Evolutionary conservation across 2,329 filamentous ascomycete species (phyloP).

Genomic region (Colletotrichum falcatum): DNA sequence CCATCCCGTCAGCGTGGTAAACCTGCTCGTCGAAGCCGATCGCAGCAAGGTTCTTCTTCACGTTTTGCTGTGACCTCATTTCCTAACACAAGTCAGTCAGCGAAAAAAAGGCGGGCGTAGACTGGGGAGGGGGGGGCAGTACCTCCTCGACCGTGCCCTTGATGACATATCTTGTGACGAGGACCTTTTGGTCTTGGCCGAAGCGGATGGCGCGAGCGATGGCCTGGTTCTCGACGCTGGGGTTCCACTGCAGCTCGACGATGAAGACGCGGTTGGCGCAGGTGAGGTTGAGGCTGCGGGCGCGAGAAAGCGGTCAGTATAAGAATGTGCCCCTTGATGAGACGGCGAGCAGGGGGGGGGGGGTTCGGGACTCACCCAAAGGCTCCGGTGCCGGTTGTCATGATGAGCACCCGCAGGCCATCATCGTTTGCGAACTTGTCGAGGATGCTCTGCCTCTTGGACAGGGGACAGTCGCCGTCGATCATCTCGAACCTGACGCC

Average conservation of each 20-base stretch:
- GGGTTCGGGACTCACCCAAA: conserved; percentile 54
- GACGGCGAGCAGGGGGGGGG: neutral
- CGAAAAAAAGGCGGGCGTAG: fast-evolving
- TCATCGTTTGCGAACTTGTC: conserved; percentile 50
- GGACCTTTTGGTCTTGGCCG: conserved; percentile 57
- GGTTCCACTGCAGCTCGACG: conserved; percentile 68
- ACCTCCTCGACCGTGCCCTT: conserved; percentile 58
- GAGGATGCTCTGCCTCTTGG: conserved; percentile 53
- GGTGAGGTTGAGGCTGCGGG: conserved; percentile 59
- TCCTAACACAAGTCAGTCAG: conserved; percentile 12
- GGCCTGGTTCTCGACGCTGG: conserved; percentile 63
- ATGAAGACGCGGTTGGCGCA: conserved; percentile 62
- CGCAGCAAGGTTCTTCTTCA: conserved; percentile 28
- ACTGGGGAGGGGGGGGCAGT: conserved; percentile 30
- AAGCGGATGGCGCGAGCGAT: conserved; percentile 61
- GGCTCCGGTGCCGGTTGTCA: conserved; percentile 65
- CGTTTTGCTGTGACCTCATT: conserved; percentile 36
- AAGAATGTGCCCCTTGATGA: neutral
- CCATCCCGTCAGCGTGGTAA: conserved; percentile 1
- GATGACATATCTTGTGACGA: conserved; percentile 60
- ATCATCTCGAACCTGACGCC: conserved; percentile 53
- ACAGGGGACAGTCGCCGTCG: conserved; percentile 56
- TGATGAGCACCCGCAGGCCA: conserved; percentile 56
- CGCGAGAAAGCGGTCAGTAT: neutral
- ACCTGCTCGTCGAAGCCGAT: conserved; percentile 24